These are phyloP conservation scores for Amanita jacksonii DNA, from an alignment of 768 basidiomycete species.

Conservation along the genomic window DNA sequence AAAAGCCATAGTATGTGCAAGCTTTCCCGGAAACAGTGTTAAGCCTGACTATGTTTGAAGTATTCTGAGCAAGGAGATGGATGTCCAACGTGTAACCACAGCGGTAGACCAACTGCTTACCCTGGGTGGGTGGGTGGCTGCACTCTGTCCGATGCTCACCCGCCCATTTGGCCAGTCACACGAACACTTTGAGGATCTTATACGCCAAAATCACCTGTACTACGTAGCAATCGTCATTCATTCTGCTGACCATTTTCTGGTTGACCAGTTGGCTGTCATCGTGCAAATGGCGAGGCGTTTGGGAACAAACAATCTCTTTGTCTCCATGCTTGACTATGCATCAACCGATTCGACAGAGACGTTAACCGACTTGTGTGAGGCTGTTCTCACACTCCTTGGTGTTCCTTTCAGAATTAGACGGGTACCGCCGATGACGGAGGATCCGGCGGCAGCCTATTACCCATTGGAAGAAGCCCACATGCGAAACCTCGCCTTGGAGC, in stretches of 20 bases:
- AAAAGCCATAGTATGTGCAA: conserved; percentile 65
- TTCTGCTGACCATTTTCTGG: conserved; percentile 97
- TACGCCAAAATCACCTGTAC: conserved; percentile 76
- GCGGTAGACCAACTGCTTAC: conserved; percentile 93
- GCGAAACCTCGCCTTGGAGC: conserved; percentile 88
- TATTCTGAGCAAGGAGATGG: conserved; percentile 78
- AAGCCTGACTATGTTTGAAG: conserved; percentile 23
- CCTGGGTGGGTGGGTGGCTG: conserved; percentile 97
- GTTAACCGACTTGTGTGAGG: conserved; percentile 89
- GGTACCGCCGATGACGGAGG: conserved; percentile 89
- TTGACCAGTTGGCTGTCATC: conserved; percentile 97
- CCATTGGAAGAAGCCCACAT: conserved; percentile 92
- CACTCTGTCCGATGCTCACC: conserved; percentile 83
- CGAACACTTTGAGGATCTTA: conserved; percentile 86
- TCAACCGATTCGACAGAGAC: conserved; percentile 94
- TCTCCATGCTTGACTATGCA: conserved; percentile 96
- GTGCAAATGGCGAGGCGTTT: conserved; percentile 90
- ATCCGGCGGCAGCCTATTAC: conserved; percentile 86
- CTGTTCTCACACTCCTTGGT: conserved; percentile 86
- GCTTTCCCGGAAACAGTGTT: not conserved
- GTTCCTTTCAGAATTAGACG: conserved; percentile 88
- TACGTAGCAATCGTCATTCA: conserved; percentile 94
- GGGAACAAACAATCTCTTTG: conserved; percentile 85
- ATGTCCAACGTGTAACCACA: conserved; percentile 80
- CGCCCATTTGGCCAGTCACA: conserved; percentile 92